Evolutionary conservation across 805 yeast genomes (phyloP).

Genomic region (Candida easanensis): DNA sequence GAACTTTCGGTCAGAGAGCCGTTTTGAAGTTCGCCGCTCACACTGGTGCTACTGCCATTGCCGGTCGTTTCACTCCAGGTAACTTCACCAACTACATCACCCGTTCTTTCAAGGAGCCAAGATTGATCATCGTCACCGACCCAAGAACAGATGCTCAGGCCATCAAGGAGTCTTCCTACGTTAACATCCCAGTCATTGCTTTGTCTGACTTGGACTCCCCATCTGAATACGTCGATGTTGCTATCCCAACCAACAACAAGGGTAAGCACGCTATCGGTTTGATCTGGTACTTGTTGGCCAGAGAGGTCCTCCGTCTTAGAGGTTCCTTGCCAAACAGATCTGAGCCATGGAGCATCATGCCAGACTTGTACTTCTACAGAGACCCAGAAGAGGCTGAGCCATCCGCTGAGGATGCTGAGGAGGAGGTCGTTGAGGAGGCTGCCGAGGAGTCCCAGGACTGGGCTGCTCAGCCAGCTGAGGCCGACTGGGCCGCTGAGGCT

Average conservation of each 20-base stretch:
- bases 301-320: conserved; percentile 99
- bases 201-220: conserved; percentile 98
- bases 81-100: conserved; percentile 99
- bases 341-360: conserved; percentile 98
- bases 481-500: conserved; percentile 73
- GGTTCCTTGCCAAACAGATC: conserved; percentile 96
- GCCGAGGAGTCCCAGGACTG: conserved; percentile 60
- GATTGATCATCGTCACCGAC: conserved; percentile 98
- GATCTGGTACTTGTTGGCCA: conserved; percentile 98
- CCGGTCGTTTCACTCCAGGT: conserved; percentile 99
- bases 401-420: conserved; percentile 59
- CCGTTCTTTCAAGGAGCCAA: conserved; percentile 99
- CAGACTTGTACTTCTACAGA: conserved; percentile 99
- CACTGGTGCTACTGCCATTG: conserved; percentile 99
- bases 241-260: conserved; percentile 99
- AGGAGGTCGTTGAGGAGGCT: conserved; percentile 52
- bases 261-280: conserved; percentile 99
- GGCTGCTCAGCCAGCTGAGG: conserved; percentile 64
- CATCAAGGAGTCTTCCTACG: conserved; percentile 99
- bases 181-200: conserved; percentile 99
- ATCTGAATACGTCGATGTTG: conserved; percentile 98
- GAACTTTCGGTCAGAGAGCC: conserved; percentile 99
- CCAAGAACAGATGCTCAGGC: conserved; percentile 99
- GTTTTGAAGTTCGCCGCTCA: conserved; percentile 99
- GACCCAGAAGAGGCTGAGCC: conserved; percentile 98